Conservation (phyloP, 345 rosid species). For the Melaleuca alternifolia region DNA sequence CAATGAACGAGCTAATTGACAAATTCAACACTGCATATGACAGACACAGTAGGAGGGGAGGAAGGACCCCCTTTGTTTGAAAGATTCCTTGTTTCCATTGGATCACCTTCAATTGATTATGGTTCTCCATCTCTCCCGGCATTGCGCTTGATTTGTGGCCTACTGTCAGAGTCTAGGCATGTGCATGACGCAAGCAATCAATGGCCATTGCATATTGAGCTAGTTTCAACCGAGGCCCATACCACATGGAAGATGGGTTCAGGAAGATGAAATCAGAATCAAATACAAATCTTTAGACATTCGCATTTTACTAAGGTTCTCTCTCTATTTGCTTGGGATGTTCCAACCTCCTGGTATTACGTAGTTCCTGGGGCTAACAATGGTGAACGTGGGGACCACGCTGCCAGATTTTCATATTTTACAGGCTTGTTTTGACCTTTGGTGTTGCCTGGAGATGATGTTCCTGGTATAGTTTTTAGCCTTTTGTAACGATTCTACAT, state of each 20-base stretch:
- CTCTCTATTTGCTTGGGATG: not conserved
- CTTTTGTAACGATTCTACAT: not conserved
- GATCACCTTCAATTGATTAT: not conserved
- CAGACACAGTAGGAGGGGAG: slow-evolving; percentile 85
- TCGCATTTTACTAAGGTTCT: not conserved
- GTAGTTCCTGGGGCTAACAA: not conserved
- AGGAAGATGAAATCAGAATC: not conserved
- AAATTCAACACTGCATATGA: slow-evolving; percentile 96
- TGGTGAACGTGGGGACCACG: not conserved
- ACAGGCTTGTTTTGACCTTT: not conserved
- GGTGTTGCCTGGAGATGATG: not conserved
- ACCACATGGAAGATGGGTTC: not conserved
- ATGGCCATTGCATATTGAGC: not conserved
- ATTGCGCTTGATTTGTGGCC: not conserved
- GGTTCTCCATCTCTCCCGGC: not conserved
- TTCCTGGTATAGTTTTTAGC: not conserved
- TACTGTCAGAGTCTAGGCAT: not conserved
- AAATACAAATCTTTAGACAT: not conserved
- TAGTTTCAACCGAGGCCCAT: not conserved
- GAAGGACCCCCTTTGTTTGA: slow-evolving; percentile 77
- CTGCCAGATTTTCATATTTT: not conserved
- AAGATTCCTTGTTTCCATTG: not conserved
- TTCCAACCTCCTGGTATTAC: not conserved
- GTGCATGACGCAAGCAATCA: not conserved
- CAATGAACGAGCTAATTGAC: slow-evolving; percentile 90